A percentile compares a stretch with the other conserved stretches of the same genome.
Evolutionary conservation across 2,329 filamentous ascomycete species (phyloP).

Genomic region (Nemania abortiva): DNA sequence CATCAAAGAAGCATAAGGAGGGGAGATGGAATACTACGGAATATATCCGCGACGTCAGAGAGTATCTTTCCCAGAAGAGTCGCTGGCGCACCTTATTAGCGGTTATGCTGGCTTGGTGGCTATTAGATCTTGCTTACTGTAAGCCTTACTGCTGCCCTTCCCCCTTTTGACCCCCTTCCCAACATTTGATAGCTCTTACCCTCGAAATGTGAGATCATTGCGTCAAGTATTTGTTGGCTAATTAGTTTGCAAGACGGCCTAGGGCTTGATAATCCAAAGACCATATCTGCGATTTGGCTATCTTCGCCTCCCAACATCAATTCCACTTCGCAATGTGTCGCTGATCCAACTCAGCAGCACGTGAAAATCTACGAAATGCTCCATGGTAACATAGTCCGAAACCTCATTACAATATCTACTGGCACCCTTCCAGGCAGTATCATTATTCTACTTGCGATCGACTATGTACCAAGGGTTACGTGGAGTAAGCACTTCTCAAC

Average conservation of each 20-base stretch:
- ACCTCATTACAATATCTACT: conserved; percentile 43
- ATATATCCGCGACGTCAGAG: conserved; percentile 33
- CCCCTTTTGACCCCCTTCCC: neutral
- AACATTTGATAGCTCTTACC: neutral
- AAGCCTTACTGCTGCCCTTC: neutral
- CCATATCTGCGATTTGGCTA: conserved; percentile 43
- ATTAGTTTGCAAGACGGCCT: conserved; percentile 52
- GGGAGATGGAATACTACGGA: conserved; percentile 16
- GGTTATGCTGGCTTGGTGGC: conserved; percentile 58
- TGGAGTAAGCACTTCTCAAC: conserved; percentile 34
- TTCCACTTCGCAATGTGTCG: neutral
- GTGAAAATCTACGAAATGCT: conserved; percentile 42
- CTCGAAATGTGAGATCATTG: neutral
- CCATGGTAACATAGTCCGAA: conserved; percentile 39
- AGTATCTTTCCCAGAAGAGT: conserved; percentile 45
- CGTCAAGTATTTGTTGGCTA: neutral
- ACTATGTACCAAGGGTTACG: conserved; percentile 45
- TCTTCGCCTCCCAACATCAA: conserved; percentile 3
- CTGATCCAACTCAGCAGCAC: conserved; percentile 35
- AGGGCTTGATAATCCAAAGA: conserved; percentile 53
- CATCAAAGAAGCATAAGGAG: conserved; percentile 7
- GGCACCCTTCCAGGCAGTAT: conserved; percentile 42
- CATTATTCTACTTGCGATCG: conserved; percentile 43
- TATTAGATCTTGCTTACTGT: conserved; percentile 59
- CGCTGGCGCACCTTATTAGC: conserved; percentile 47